Evolutionary conservation across 805 yeast genomes (phyloP).

Genomic region (Candida glaebosa): DNA sequence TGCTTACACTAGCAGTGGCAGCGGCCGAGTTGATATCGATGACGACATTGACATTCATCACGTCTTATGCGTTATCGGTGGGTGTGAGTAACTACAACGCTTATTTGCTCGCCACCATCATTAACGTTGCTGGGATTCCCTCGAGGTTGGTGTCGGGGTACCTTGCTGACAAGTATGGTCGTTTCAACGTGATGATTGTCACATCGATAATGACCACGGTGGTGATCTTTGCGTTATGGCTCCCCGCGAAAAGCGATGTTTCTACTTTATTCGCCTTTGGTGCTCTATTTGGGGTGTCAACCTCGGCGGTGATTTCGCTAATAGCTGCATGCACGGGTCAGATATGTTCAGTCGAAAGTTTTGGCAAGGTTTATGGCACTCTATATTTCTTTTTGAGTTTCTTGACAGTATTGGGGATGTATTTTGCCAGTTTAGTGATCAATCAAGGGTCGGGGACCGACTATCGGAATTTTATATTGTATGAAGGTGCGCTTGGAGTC

Average conservation of each 20-base stretch:
- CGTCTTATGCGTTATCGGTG: constrained; percentile 25
- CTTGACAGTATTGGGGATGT: constrained; percentile 27
- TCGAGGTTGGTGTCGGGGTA: constrained; percentile 24
- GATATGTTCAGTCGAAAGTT: constrained; percentile 51
- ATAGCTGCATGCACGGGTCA: constrained; percentile 61
- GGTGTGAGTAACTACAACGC: constrained; percentile 18
- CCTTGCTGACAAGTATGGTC: constrained; percentile 25
- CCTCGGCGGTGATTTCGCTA: constrained; percentile 54
- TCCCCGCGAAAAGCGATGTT: constrained; percentile 30
- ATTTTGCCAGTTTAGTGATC: constrained; percentile 23
- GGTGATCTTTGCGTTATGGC: constrained; percentile 22
- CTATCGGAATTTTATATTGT: constrained; percentile 44
- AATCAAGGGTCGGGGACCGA: constrained; percentile 21
- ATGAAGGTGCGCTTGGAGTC: constrained; percentile 38
- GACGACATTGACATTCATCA: constrained; percentile 27
- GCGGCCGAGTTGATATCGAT: constrained; percentile 49
- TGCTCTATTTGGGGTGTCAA: constrained; percentile 50
- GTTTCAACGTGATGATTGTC: constrained; percentile 23
- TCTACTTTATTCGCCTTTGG: constrained; percentile 43
- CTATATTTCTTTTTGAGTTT: constrained; percentile 39
- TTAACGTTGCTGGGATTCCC: constrained; percentile 26
- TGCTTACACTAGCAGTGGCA: constrained; percentile 22
- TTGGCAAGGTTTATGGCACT: constrained; percentile 55
- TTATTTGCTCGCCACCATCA: constrained; percentile 23
- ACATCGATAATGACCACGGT: constrained; percentile 20